Evolutionary conservation across 1,139 yeast genomes (phyloP), one percentile per base, ranked within the genome.

Genomic region (Debaryomycetaceae sp.): DNA sequence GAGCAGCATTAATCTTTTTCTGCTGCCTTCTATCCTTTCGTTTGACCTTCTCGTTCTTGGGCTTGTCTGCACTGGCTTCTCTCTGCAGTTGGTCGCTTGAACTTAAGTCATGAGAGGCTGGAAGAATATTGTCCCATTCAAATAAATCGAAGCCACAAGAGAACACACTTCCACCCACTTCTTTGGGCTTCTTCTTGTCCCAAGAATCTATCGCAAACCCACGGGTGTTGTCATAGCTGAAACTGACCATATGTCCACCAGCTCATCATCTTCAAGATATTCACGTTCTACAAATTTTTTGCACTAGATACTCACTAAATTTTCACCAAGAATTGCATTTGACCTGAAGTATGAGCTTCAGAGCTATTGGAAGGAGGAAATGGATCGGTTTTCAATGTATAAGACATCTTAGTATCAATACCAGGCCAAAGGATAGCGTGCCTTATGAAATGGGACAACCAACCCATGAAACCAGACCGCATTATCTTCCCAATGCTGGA

Each of bases 381-480:
- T 27, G 31, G 31, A 11, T 7, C 31, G 11, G 8, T 11, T 4
- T 11, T 2, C 31, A 7, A 27, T 27, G 31, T 27, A 27, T 7
- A 4, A 27, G 49, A 36, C 24, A 22, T 31, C 34, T 47, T 14
- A 47, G 42, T 30, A 35, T 47, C 6, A 41, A 42, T 24, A 38
- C 45, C 8, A 52, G 70, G 41, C 58, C 66, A 6, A 17, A 50
- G 13, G 51, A 60, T 6, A 44, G 42, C 4, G 45, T 55, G 2
- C 58, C 69, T 1, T 62, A 71, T 46, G 60, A 64, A 31, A 70
- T 89, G 2, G 98, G 98, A 1, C 99, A 93, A 63, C 95, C 98
- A 0, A 72, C 88, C 6, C 80, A 76, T 57, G 97, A 89, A 58
- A 90, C 96, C 0, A 74, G 97, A 47, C 95, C 96, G 0, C 78